phyloP scores from a whole-genome alignment of 208 protist genomes.

The Trypanosoma congolense region DNA sequence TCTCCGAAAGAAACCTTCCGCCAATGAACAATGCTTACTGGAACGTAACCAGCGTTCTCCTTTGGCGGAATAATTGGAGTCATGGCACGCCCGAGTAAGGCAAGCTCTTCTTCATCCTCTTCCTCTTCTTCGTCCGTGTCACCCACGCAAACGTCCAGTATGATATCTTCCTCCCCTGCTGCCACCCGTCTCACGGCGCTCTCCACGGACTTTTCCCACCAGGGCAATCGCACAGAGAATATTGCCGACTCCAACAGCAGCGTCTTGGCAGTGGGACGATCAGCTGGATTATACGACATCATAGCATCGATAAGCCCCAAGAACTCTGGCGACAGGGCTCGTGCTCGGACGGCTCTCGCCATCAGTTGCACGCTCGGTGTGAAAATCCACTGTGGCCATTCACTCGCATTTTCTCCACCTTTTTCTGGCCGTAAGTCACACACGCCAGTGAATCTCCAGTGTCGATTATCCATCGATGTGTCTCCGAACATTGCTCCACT shows the following conservation, averaged over 20 bases:
- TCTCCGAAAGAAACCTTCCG: slow-evolving; percentile 8
- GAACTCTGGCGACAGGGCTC: slow-evolving; percentile 7
- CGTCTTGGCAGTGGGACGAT: slow-evolving; percentile 47
- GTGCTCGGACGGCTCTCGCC: slow-evolving; percentile 7
- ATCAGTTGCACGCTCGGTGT: slow-evolving; percentile 10
- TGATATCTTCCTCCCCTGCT: slow-evolving; percentile 13
- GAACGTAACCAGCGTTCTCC: slow-evolving; percentile 16
- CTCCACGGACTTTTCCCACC: slow-evolving; percentile 20
- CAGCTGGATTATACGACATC: slow-evolving; percentile 36
- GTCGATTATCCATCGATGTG: too few relatives aligned
- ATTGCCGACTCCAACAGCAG: slow-evolving; percentile 33
- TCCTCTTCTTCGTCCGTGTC: slow-evolving; percentile 26
- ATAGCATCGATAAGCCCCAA: slow-evolving; percentile 48
- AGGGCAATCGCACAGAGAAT: slow-evolving; percentile 37
- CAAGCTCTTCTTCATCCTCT: slow-evolving; percentile 17
- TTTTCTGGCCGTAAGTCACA: background rate
- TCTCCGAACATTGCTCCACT: too few relatives aligned
- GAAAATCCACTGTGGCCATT: slow-evolving; percentile 9
- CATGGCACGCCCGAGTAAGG: slow-evolving; percentile 14
- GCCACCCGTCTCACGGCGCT: slow-evolving; percentile 1
- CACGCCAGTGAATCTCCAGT: slow-evolving; percentile 13
- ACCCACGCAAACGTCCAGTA: slow-evolving; percentile 22
- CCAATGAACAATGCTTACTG: slow-evolving; percentile 18
- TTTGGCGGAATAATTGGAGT: slow-evolving; percentile 12
- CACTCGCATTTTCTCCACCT: background rate